Evolutionary conservation across 306 rosid species (phyloP).

Genomic region (Lathyrus aphaca): DNA sequence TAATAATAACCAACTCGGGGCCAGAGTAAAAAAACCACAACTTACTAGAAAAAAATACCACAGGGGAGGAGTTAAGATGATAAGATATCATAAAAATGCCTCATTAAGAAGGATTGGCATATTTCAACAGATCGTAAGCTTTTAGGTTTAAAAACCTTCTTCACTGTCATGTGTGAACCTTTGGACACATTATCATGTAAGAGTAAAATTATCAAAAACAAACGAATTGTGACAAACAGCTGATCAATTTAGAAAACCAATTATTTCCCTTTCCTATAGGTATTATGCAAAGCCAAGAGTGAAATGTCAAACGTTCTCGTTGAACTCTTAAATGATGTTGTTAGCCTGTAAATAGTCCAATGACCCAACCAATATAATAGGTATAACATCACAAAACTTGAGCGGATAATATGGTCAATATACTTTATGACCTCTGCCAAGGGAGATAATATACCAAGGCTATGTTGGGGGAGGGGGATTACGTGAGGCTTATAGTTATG

Average conservation of each 20-base stretch:
- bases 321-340: conserved; percentile 16
- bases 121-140: conserved; percentile 8
- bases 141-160: conserved; percentile 13
- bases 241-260: conserved; percentile 10
- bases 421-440: conserved; percentile 6
- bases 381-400: conserved; percentile 10
- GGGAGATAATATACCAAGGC: background rate
- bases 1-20: background rate
- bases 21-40: background rate
- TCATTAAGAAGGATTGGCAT: background rate
- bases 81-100: background rate
- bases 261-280: conserved; percentile 7
- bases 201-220: background rate
- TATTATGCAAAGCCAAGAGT: conserved; percentile 6
- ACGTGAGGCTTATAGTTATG: background rate
- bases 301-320: conserved; percentile 19
- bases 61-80: background rate
- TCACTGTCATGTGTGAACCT: conserved; percentile 14
- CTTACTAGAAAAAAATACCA: conserved; percentile 1
- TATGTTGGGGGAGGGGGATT: background rate
- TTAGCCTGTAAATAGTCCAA: conserved; percentile 8
- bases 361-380: conserved; percentile 10
- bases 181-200: background rate
- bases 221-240: conserved; percentile 11
- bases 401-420: background rate